These are phyloP conservation scores for Brettanomyces custersianus DNA, from an alignment of 805 yeast species.

Conservation along the genomic window DNA sequence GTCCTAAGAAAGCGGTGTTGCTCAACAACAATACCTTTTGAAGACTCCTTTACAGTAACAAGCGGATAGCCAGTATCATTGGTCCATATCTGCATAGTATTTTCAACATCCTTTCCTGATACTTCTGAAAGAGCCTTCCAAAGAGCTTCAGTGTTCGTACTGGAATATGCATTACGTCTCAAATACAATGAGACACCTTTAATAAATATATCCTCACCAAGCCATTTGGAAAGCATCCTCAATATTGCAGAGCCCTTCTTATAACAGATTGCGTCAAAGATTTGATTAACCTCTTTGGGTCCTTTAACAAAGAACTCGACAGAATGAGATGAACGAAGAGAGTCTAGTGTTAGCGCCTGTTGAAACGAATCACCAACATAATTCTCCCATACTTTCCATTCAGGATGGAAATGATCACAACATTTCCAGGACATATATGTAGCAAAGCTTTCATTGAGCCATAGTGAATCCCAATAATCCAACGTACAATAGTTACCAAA, in stretches of 20 bases:
- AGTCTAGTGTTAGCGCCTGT: constrained; percentile 45
- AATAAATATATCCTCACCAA: constrained; percentile 63
- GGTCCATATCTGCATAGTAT: constrained; percentile 68
- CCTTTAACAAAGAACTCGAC: constrained; percentile 74
- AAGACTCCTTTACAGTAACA: constrained; percentile 37
- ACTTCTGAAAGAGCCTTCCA: constrained; percentile 61
- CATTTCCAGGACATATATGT: constrained; percentile 78
- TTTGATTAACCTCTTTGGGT: constrained; percentile 74
- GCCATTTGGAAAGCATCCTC: constrained; percentile 63
- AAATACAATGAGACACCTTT: constrained; percentile 68
- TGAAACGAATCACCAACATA: constrained; percentile 48
- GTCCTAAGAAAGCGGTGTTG: constrained; percentile 60
- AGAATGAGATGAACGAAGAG: constrained; percentile 68
- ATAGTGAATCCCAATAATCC: constrained; percentile 91
- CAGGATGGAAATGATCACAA: constrained; percentile 61
- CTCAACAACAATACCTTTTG: constrained; percentile 26
- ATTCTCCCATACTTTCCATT: constrained; percentile 71
- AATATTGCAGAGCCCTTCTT: constrained; percentile 73
- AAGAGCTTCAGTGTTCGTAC: constrained; percentile 66
- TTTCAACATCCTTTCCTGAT: constrained; percentile 54
- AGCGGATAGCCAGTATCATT: constrained; percentile 68
- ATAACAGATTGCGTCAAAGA: constrained; percentile 77
- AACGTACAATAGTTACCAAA: constrained; percentile 84
- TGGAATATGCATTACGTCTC: constrained; percentile 52
- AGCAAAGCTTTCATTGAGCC: constrained; percentile 89